Evolutionary conservation across 2,329 filamentous ascomycete species (phyloP).

Genomic region (Macrophomina tecta): DNA sequence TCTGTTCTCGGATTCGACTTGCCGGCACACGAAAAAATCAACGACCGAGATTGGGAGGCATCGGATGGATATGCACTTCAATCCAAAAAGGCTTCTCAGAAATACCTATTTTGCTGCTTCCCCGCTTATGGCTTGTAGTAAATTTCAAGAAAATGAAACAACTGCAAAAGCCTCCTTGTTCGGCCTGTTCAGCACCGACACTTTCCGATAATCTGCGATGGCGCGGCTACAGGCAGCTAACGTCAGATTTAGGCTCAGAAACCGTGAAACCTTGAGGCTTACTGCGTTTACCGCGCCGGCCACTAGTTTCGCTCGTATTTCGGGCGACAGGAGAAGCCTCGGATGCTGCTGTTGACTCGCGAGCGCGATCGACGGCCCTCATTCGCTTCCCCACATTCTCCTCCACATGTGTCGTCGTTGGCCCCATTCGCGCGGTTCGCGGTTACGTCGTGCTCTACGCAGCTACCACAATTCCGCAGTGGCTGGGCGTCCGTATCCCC

Average conservation of each 20-base stretch:
- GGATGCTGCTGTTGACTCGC: conserved; percentile 14
- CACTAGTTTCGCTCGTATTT: conserved; percentile 12
- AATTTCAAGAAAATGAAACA: conserved; percentile 23
- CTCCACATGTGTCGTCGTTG: conserved; percentile 16
- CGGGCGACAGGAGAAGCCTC: conserved; percentile 6
- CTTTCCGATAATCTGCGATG: neutral
- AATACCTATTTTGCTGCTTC: conserved; percentile 29
- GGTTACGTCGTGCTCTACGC: conserved; percentile 5
- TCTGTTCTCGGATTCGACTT: conserved; percentile 27
- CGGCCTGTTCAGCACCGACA: neutral
- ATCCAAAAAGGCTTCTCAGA: conserved; percentile 29
- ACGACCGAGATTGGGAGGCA: conserved; percentile 29
- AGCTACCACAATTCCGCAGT: neutral
- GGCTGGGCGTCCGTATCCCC: conserved; percentile 5
- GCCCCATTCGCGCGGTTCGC: conserved; percentile 11
- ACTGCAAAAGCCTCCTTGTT: conserved; percentile 21
- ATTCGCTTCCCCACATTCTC: conserved; percentile 40
- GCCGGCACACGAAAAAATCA: conserved; percentile 28
- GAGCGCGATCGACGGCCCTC: conserved; percentile 31
- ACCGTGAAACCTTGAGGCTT: conserved; percentile 19
- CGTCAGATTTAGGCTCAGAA: conserved; percentile 13
- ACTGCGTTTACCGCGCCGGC: neutral
- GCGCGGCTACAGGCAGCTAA: neutral
- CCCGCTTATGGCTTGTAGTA: conserved; percentile 28
- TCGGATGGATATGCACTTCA: conserved; percentile 28